Evolutionary conservation across 768 basidiomycete genomes (phyloP).

Genomic region (Coprinopsis marcescibilis): DNA sequence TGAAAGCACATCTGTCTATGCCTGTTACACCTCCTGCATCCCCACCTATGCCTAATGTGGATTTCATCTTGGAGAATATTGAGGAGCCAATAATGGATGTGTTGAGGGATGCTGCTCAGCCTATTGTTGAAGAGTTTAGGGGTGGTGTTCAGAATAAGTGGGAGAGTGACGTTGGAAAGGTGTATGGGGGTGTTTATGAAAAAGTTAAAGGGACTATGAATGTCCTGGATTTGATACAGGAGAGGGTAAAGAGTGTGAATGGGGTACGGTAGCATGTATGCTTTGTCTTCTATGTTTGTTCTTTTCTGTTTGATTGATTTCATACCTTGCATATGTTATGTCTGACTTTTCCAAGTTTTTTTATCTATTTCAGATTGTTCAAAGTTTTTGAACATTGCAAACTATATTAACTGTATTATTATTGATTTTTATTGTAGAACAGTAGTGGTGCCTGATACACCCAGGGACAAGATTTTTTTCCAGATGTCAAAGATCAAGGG

Average conservation of each 20-base stretch:
- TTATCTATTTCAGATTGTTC: no score
- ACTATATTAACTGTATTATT: no score
- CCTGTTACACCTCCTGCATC: neutral
- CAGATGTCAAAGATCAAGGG: no score
- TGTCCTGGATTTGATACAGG: neutral
- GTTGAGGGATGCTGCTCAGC: neutral
- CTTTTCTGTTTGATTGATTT: no score
- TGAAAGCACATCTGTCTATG: neutral
- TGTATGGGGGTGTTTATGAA: neutral
- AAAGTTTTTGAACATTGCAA: no score
- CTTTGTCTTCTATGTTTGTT: no score
- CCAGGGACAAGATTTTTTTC: no score
- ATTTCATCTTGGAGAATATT: neutral
- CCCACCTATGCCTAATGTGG: neutral
- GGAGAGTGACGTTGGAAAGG: neutral
- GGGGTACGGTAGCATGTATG: no score
- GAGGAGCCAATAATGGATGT: neutral
- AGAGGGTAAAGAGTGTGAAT: neutral
- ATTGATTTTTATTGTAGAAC: no score
- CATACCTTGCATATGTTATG: no score
- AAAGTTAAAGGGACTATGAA: neutral
- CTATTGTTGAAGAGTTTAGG: neutral
- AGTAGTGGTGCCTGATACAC: no score
- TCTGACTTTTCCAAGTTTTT: no score
- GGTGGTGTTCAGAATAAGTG: neutral